Percentiles rank a stretch among this genome's conserved stretches.
phyloP scores from a whole-genome alignment of 2,329 filamentous ascomycete genomes.

The Pseudopyrenochaeta lycopersici region DNA sequence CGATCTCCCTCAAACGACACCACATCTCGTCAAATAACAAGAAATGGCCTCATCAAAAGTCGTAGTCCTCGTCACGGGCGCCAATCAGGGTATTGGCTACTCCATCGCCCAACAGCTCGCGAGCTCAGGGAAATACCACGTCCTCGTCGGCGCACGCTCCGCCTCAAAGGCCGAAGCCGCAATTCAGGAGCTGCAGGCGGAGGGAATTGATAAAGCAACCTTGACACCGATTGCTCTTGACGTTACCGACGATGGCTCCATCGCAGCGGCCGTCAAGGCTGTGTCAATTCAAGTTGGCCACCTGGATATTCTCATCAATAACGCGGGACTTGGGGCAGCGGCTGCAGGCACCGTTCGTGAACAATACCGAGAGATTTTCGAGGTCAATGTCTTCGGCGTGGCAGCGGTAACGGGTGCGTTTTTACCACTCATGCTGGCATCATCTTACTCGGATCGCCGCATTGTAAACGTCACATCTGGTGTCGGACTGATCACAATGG shows the following conservation, averaged over 20 bases:
- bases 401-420: too few relatives aligned
- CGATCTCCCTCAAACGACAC: too few relatives aligned
- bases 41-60: too few relatives aligned
- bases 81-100: constrained; percentile 27
- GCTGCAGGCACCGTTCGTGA: too few relatives aligned
- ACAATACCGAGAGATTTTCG: too few relatives aligned
- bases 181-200: constrained; percentile 4
- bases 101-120: constrained; percentile 15
- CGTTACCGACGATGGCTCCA: background rate
- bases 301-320: background rate
- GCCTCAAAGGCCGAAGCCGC: constrained; percentile 6
- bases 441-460: too few relatives aligned
- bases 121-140: constrained; percentile 22
- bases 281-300: background rate
- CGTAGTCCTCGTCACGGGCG: constrained; percentile 24
- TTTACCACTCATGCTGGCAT: too few relatives aligned
- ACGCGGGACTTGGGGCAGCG: too few relatives aligned
- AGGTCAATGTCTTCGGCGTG: too few relatives aligned
- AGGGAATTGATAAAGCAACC: constrained; percentile 16
- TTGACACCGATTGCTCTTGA: constrained; percentile 27
- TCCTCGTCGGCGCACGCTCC: constrained; percentile 22
- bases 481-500: too few relatives aligned
- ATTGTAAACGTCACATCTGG: too few relatives aligned
- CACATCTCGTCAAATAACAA: too few relatives aligned
- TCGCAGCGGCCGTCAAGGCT: background rate